Conservation (phyloP, 345 rosid genomes). For the Lagerstroemia speciosa region DNA sequence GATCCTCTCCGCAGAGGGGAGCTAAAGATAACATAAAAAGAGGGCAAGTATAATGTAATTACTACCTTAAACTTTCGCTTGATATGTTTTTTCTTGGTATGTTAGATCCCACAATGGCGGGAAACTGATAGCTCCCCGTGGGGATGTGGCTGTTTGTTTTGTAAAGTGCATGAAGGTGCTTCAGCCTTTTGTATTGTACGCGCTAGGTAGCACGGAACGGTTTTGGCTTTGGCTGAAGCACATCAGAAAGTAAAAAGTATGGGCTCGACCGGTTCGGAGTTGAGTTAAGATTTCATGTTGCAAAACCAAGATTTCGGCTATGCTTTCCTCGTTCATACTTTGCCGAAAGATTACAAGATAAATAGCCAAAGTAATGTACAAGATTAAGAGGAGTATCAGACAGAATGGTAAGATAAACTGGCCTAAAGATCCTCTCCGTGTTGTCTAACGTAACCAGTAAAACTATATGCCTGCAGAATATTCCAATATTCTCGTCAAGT, state of each 20-base stretch:
- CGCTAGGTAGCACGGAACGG: slow-evolving; percentile 1
- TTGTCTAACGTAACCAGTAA: too few relatives aligned
- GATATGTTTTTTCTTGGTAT: not conserved
- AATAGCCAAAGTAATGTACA: too few relatives aligned
- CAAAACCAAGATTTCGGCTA: not conserved
- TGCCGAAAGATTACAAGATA: not conserved
- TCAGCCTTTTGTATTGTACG: slow-evolving; percentile 9
- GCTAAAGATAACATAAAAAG: not conserved
- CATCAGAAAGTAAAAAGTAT: not conserved
- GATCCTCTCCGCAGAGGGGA: slow-evolving; percentile 52
- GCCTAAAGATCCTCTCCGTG: too few relatives aligned
- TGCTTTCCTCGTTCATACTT: too few relatives aligned
- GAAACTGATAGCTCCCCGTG: not conserved
- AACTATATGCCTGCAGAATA: too few relatives aligned
- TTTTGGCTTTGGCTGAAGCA: slow-evolving; percentile 1
- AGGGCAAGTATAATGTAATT: slow-evolving; percentile 1
- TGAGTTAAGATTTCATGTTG: not conserved
- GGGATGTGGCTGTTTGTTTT: not conserved
- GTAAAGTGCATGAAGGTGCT: slow-evolving; percentile 5
- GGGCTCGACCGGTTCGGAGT: not conserved
- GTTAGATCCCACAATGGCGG: not conserved
- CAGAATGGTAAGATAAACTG: too few relatives aligned
- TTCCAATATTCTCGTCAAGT: too few relatives aligned
- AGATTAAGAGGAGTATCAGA: too few relatives aligned
- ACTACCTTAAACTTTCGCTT: slow-evolving; percentile 6